Evolutionary conservation across 2,329 filamentous ascomycete species (phyloP).

Genomic region (Neurospora sp.): DNA sequence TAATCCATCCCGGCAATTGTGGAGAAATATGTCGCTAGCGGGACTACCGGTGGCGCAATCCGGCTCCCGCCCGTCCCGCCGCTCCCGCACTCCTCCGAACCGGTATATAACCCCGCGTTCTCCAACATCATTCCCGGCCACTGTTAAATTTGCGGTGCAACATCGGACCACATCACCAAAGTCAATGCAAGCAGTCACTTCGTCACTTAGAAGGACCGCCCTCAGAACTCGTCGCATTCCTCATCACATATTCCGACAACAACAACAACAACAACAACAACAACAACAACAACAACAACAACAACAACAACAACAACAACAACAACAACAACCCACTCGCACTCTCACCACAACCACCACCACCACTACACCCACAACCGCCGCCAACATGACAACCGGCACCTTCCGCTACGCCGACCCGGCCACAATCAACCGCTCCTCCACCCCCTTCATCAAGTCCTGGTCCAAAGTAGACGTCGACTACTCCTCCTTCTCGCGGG

Average conservation of each 20-base stretch:
- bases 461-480: conserved; percentile 57
- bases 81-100: neutral
- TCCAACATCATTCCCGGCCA: neutral
- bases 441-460: conserved; percentile 32
- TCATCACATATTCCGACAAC: neutral
- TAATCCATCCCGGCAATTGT: neutral
- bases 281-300: neutral
- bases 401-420: conserved; percentile 52
- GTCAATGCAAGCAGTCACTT: neutral
- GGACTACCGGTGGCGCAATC: neutral
- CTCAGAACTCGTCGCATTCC: neutral
- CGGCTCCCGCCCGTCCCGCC: neutral
- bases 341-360: neutral
- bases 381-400: conserved; percentile 15
- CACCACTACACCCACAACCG: neutral
- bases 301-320: neutral
- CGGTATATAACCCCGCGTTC: neutral
- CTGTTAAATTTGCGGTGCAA: neutral
- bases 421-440: conserved; percentile 25
- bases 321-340: neutral
- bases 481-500: conserved; percentile 40
- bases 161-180: neutral
- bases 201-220: neutral
- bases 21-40: neutral
- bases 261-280: neutral